Conservation (phyloP, 257 asterid genomes). For the Anisodus acutangulus region DNA sequence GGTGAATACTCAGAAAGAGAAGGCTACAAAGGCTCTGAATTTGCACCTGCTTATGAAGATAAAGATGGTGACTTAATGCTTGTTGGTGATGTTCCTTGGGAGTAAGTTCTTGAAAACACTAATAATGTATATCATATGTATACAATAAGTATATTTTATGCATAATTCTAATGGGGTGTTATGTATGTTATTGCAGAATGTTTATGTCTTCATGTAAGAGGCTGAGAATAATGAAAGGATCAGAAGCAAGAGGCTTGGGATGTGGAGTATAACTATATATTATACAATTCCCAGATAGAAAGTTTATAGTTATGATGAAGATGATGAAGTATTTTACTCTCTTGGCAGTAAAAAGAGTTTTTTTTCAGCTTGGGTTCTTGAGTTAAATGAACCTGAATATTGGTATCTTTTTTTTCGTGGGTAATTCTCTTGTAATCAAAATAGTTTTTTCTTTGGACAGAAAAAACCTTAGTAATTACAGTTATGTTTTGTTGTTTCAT, state of each 20-base stretch:
- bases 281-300: neutral
- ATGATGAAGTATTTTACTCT: neutral
- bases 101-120: slow-evolving; percentile 44
- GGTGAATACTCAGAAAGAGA: slow-evolving; percentile 71
- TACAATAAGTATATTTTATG: no score
- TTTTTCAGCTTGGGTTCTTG: slow-evolving; percentile 31
- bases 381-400: neutral
- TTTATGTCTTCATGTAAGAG: slow-evolving; percentile 65
- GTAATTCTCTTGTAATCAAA: slow-evolving; percentile 16
- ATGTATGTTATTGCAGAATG: slow-evolving; percentile 52
- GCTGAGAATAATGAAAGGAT: slow-evolving; percentile 66
- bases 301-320: slow-evolving; percentile 10
- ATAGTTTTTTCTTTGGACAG: slow-evolving; percentile 24
- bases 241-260: slow-evolving; percentile 60
- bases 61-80: slow-evolving; percentile 78
- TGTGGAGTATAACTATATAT: slow-evolving; percentile 37
- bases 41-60: slow-evolving; percentile 70
- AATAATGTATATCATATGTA: neutral
- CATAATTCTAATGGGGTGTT: neutral
- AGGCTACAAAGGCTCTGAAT: slow-evolving; percentile 65
- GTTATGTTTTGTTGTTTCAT: slow-evolving; percentile 23
- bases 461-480: slow-evolving; percentile 27
- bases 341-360: slow-evolving; percentile 21
- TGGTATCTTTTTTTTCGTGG: neutral
- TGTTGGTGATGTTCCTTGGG: slow-evolving; percentile 78